Evolutionary conservation across 768 basidiomycete genomes (phyloP), one percentile per base, ranked within the genome.

Genomic region (Sporobolomyces phaffii): DNA sequence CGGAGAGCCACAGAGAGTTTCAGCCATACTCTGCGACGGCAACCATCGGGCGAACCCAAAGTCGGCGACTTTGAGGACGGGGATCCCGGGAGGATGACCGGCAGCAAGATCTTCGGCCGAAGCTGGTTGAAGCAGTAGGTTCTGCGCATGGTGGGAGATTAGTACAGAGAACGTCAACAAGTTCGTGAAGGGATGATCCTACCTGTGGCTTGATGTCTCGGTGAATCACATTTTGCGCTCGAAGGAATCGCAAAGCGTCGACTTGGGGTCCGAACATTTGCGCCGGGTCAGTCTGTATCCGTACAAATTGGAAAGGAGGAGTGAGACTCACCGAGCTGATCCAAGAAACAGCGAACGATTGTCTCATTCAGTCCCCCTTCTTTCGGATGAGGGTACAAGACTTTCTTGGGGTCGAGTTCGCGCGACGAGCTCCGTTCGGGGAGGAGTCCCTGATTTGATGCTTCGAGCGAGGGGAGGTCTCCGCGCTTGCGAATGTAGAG

Each of bases 401-500:
- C 69, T 33, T 34, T 50, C 11, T 41, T 59, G 18, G 51, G 57
- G 6, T 69, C 68, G 33, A 49, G 87, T 86, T 26, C 84, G 83
- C 44, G 57, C 41, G 28, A 65, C 65, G 29, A 53, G 59, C 17
- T 64, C 47, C 29, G 22, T 22, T 67, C 68, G 3, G 66, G 63
- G 0, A 65, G 47, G 0, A 68, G 57, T 1, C 68, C 67, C 20
- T 58, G 54, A 38, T 72, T 72, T 31, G 70, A 72, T 5, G 70
- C 70, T 5, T 63, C 88, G 17, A 98, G 82, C 5, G 87, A 87
- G 51, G 94, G 88, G 49, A 98, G 87, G 22, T 87, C 85, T 20
- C 94, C 96, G n/a, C 93, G 86, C 76, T 90, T 91, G 86, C 91
- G 92, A 82, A 98, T 94, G 75, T 98, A 98, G 73, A 90, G 86